A percentile compares a stretch with the other conserved stretches of the same genome.
These are phyloP conservation scores for Umbilicus rupestris DNA, from an alignment of 164 flowering plant genomes.

Conservation along the genomic window DNA sequence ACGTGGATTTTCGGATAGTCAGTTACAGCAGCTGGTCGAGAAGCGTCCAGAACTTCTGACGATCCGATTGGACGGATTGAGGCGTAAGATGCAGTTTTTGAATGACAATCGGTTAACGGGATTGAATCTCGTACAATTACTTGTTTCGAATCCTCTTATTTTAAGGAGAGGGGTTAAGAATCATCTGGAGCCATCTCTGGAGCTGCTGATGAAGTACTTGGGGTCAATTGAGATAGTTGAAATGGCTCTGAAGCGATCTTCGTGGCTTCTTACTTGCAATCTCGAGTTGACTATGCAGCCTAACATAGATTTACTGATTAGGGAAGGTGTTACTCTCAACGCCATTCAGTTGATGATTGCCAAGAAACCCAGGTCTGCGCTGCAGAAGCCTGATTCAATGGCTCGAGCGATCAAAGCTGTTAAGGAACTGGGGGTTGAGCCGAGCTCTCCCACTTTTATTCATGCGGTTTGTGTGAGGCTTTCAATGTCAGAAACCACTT, in stretches of 20 bases:
- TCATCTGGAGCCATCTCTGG: constrained; percentile 1
- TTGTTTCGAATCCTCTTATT: not conserved
- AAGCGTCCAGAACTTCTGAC: not conserved
- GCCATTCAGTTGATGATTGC: not conserved
- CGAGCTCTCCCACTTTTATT: constrained; percentile 1
- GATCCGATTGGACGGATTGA: not conserved
- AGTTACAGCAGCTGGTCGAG: not conserved
- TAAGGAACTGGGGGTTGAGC: constrained; percentile 9
- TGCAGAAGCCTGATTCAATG: not conserved
- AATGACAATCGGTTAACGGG: constrained; percentile 7
- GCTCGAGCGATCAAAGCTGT: constrained; percentile 1
- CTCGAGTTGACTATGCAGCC: not conserved
- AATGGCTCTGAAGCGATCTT: not conserved
- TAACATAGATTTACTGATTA: not conserved
- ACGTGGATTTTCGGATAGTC: not conserved
- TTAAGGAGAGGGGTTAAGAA: not conserved
- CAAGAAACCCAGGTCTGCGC: not conserved
- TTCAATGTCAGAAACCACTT: constrained; percentile 10
- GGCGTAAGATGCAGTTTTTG: constrained; percentile 12
- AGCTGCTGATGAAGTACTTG: constrained; percentile 4
- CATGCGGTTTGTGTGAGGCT: constrained; percentile 8
- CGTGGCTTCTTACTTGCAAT: not conserved
- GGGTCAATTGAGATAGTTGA: constrained; percentile 7
- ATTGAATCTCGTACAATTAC: not conserved
- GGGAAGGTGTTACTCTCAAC: constrained; percentile 5